Percentiles rank a stretch among this genome's conserved stretches.
phyloP scores from a whole-genome alignment of 2,329 filamentous ascomycete genomes.

The Cordyceps cicadae region DNA sequence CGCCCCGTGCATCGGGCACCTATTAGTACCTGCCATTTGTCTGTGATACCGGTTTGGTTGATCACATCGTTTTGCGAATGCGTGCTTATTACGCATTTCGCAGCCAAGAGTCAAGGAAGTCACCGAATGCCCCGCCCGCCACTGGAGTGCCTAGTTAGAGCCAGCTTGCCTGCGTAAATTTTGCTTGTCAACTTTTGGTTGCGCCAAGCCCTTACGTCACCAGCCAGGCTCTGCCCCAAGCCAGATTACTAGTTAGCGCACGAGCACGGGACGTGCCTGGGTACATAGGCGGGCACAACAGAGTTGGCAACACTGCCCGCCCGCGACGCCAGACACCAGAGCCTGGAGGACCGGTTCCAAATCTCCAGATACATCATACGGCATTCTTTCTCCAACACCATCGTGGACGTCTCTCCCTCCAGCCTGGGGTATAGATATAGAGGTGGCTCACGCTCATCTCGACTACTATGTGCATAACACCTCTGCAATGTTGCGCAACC shows the following conservation, averaged over 20 bases:
- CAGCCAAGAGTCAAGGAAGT: background rate
- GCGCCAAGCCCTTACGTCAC: constrained; percentile 13
- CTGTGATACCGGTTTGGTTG: background rate
- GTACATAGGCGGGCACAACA: background rate
- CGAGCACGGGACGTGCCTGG: constrained; percentile 12
- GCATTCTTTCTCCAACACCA: background rate
- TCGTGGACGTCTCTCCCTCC: background rate
- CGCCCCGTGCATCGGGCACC: background rate
- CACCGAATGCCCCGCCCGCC: background rate
- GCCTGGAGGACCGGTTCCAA: background rate
- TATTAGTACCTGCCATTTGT: background rate
- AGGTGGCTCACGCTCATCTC: background rate
- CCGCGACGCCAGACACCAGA: background rate
- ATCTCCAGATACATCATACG: background rate
- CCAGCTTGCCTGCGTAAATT: background rate
- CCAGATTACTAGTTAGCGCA: constrained; percentile 8
- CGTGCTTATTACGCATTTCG: background rate
- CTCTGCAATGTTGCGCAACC: constrained; percentile 45
- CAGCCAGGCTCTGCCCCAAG: background rate
- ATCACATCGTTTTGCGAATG: background rate
- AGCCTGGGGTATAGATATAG: background rate
- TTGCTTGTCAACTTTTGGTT: background rate
- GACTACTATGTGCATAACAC: constrained; percentile 21
- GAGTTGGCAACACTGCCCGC: constrained; percentile 7
- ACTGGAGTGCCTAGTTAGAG: background rate